These are phyloP conservation scores for Pichia deserticola DNA, from an alignment of 805 yeast species.

Conservation along the genomic window DNA sequence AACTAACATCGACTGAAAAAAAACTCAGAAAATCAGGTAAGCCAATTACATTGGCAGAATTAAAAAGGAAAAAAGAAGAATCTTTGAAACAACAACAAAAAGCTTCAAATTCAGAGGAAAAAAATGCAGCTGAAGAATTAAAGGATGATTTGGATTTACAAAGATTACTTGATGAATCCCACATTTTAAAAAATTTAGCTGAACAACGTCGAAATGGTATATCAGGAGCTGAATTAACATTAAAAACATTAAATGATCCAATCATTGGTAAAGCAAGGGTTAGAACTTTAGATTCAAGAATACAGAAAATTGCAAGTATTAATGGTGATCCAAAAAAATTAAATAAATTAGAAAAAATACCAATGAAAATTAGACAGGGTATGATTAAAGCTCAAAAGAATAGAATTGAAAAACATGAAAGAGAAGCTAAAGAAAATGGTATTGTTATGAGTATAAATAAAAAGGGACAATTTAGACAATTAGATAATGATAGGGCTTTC, in stretches of 20 bases:
- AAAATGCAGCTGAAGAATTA: slow-evolving; percentile 28
- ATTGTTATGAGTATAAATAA: slow-evolving; percentile 68
- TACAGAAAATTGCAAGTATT: slow-evolving; percentile 39
- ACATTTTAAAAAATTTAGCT: slow-evolving; percentile 38
- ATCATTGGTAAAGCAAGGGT: slow-evolving; percentile 65
- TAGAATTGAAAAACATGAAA: slow-evolving; percentile 51
- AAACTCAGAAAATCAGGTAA: slow-evolving; percentile 54
- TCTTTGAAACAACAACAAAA: slow-evolving; percentile 24
- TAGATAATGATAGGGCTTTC: slow-evolving; percentile 44
- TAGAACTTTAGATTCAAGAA: slow-evolving; percentile 53
- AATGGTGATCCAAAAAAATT: slow-evolving; percentile 33
- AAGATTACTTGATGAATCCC: slow-evolving; percentile 63
- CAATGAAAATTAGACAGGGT: slow-evolving; percentile 84
- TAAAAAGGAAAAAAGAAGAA: slow-evolving; percentile 30
- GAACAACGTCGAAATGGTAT: slow-evolving; percentile 21
- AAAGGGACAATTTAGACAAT: slow-evolving; percentile 57
- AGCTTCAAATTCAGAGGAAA: slow-evolving; percentile 13
- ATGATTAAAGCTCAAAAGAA: slow-evolving; percentile 53
- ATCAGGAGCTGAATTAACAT: slow-evolving; percentile 64
- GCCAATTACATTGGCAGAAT: slow-evolving; percentile 41
- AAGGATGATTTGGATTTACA: slow-evolving; percentile 61
- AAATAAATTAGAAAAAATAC: slow-evolving; percentile 63
- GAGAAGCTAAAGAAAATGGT: slow-evolving; percentile 84
- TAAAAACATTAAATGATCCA: slow-evolving; percentile 54
- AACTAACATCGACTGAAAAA: slow-evolving; percentile 35